phyloP scores from a whole-genome alignment of 2,329 filamentous ascomycete species.

The Didymella arachidicola region DNA sequence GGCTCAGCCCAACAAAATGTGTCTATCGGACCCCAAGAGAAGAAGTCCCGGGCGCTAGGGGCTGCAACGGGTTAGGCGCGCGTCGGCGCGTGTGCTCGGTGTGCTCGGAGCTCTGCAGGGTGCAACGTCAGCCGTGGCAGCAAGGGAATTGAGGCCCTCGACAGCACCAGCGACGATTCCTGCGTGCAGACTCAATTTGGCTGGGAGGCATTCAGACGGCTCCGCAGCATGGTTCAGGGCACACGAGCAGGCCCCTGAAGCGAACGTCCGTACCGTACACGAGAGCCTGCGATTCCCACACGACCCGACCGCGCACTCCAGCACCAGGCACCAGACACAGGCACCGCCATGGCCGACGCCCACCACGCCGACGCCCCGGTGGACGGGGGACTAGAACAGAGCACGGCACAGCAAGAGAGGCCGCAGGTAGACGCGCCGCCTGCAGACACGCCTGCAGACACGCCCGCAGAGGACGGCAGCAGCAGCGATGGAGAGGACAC shows the following conservation, averaged over 20 bases:
- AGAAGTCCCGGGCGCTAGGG: not conserved
- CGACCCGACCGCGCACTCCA: not conserved
- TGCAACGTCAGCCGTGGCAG: constrained; percentile 7
- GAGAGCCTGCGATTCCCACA: not conserved
- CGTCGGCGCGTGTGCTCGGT: not conserved
- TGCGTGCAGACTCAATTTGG: not conserved
- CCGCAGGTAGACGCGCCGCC: not conserved
- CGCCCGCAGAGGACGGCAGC: not conserved
- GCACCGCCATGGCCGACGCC: constrained; percentile 48
- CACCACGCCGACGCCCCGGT: constrained; percentile 18
- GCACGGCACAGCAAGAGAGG: not conserved
- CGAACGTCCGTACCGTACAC: not conserved
- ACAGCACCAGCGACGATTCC: not conserved
- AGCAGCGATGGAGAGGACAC: not conserved
- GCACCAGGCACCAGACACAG: constrained; percentile 15
- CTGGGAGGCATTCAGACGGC: not conserved
- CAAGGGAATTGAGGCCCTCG: constrained; percentile 6
- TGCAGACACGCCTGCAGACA: not conserved
- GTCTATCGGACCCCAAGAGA: constrained; percentile 18
- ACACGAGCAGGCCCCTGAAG: constrained; percentile 5
- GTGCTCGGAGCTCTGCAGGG: not conserved
- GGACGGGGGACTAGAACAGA: not conserved
- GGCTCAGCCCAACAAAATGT: constrained; percentile 44
- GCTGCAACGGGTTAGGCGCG: constrained; percentile 28
- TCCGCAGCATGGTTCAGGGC: not conserved